Evolutionary conservation across 148 eudicot species (phyloP).

Genomic region (Amaranthus palmeri): DNA sequence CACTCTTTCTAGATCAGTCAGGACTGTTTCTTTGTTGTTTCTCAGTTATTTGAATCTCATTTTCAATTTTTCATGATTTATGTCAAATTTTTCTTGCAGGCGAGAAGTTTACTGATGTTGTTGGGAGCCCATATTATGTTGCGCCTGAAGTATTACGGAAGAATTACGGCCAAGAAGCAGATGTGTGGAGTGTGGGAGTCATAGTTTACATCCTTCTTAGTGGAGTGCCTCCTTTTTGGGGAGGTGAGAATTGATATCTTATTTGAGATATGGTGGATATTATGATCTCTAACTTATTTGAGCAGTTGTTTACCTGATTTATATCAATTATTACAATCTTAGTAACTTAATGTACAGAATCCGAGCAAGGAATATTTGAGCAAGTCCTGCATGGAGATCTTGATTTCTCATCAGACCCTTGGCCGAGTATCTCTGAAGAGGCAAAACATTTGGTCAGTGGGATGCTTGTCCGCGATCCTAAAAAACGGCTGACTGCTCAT

Average conservation of each 20-base stretch:
- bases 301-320: not conserved
- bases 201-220: conserved; percentile 69
- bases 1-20: too few species aligned
- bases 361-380: conserved; percentile 85
- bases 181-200: conserved; percentile 95
- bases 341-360: conserved; percentile 34
- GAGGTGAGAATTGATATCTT: conserved; percentile 47
- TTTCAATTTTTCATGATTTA: not conserved
- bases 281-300: conserved; percentile 2
- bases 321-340: not conserved
- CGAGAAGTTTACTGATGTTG: conserved; percentile 71
- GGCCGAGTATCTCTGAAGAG: conserved; percentile 82
- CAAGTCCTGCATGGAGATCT: conserved; percentile 85
- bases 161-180: conserved; percentile 78
- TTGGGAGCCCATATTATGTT: conserved; percentile 95
- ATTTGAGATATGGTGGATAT: not conserved
- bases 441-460: conserved; percentile 82
- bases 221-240: conserved; percentile 96
- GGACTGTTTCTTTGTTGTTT: not conserved
- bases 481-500: conserved; percentile 69
- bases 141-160: conserved; percentile 83
- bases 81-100: conserved; percentile 36
- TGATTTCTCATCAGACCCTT: conserved; percentile 79
- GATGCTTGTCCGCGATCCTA: conserved; percentile 86
- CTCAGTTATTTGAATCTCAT: not conserved